Conservation (phyloP, 768 basidiomycete species). For the Gelatoporia subvermispora region DNA sequence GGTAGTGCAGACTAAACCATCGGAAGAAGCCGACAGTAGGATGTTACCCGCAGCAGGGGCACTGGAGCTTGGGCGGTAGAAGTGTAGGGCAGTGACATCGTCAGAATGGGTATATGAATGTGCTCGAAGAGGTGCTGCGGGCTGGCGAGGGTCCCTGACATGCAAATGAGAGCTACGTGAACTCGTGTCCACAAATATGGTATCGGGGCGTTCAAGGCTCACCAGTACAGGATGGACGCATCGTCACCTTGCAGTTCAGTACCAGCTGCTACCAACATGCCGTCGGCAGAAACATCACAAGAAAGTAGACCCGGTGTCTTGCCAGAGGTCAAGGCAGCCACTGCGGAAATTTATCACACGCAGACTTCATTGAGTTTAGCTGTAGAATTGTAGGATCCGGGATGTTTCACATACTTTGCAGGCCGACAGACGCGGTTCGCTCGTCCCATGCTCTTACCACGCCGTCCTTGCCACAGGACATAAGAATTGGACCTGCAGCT, state of each 20-base stretch:
- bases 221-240: slow-evolving; percentile 85
- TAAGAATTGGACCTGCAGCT: slow-evolving; percentile 37
- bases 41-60: slow-evolving; percentile 26
- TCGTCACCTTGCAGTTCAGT: slow-evolving; percentile 80
- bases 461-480: slow-evolving; percentile 71
- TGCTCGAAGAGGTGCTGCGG: slow-evolving; percentile 60
- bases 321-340: slow-evolving; percentile 17
- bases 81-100: slow-evolving; percentile 78
- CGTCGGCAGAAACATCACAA: slow-evolving; percentile 68
- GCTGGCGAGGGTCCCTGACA: slow-evolving; percentile 82
- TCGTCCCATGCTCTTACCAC: slow-evolving; percentile 73
- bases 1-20: slow-evolving; percentile 74
- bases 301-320: slow-evolving; percentile 42
- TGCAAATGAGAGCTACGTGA: background rate
- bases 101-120: slow-evolving; percentile 90
- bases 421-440: slow-evolving; percentile 43
- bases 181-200: background rate
- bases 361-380: slow-evolving; percentile 24
- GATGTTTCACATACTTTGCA: slow-evolving; percentile 50
- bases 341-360: slow-evolving; percentile 12
- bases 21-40: slow-evolving; percentile 78
- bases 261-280: slow-evolving; percentile 73
- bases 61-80: slow-evolving; percentile 25
- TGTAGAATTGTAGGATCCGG: slow-evolving; percentile 4
- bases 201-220: slow-evolving; percentile 12